Evolutionary conservation across 306 rosid species (phyloP), one percentile per base, ranked within the genome.

Genomic region (Gleditsia sinensis): DNA sequence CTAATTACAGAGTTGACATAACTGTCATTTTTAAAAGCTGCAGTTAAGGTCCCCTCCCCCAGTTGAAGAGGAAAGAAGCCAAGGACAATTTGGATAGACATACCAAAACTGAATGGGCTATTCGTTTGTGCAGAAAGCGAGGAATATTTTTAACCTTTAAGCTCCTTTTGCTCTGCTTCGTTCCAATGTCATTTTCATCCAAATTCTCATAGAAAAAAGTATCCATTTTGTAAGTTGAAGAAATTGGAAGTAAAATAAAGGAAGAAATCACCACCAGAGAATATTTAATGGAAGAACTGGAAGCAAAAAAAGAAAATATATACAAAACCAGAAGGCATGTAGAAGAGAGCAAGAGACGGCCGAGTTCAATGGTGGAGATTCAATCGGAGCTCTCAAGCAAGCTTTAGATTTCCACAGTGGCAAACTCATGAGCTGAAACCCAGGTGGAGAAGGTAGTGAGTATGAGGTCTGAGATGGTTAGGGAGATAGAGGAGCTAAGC

Each of bases 101-200:
- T 9, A 37, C 84, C 17, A 92, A 84, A 84, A 96, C 97, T 11
- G 84, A 86, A 78, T 80, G 93, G 86, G 84, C 86, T 56, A 85
- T 92, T 80, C 73, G 62, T 71, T 69, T 92, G 57, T 86, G 92
- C 78, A 82, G 63, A 37, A 76, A 59, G 6, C 69, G 90, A 87
- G 97, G 86, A 84, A 56, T 28, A 24, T 46, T 68, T 32, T 14
- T 10, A 34, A 9, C 2, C 17, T 20, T 30, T 20, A 32, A n/a
- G 61, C 1, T 8, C 1, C 27, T 61, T 34, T 46, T 4, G 14
- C 10, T 42, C 17, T 57, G 20, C 16, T 57, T 6, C 3, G 7
- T 60, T 17, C 23, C 45, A 60, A 60, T 19, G 46, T 30, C 17
- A 20, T 33, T 27, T 56, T 3, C 11, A 71, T 39, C 59, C 23